These are phyloP conservation scores for Leishmania major DNA, from an alignment of 208 protist species.

Conservation along the genomic window DNA sequence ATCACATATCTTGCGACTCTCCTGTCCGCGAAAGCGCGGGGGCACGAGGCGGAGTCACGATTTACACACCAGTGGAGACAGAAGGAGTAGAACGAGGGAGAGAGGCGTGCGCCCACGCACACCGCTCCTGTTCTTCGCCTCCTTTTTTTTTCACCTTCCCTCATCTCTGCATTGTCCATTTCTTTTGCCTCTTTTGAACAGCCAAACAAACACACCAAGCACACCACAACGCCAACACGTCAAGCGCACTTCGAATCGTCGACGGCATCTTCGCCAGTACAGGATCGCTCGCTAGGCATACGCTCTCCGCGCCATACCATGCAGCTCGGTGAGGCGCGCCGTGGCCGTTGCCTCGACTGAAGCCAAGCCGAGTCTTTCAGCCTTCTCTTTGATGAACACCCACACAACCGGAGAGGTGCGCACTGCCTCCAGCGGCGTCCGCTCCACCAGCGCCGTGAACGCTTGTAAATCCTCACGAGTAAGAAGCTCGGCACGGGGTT, in stretches of 20 bases:
- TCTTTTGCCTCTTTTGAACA: neutral
- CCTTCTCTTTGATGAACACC: conserved; percentile 63
- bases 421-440: conserved; percentile 49
- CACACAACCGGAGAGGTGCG: conserved; percentile 46
- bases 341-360: conserved; percentile 17
- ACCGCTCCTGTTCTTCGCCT: neutral
- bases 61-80: neutral
- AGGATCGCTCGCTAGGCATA: neutral
- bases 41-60: neutral
- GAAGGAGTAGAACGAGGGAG: neutral
- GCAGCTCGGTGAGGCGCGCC: conserved; percentile 8
- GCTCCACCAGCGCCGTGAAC: conserved; percentile 47
- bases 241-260: neutral
- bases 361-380: conserved; percentile 39
- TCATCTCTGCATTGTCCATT: neutral
- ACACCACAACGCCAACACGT: neutral
- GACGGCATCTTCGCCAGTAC: neutral
- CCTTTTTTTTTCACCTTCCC: neutral
- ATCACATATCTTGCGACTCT: neutral
- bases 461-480: conserved; percentile 46
- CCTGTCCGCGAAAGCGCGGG: neutral
- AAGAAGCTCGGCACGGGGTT: conserved; percentile 45
- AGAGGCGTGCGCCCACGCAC: neutral
- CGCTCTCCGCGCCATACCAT: neutral
- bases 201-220: neutral